Conservation (phyloP, 805 yeast genomes). For the Yarrowia deformans region DNA sequence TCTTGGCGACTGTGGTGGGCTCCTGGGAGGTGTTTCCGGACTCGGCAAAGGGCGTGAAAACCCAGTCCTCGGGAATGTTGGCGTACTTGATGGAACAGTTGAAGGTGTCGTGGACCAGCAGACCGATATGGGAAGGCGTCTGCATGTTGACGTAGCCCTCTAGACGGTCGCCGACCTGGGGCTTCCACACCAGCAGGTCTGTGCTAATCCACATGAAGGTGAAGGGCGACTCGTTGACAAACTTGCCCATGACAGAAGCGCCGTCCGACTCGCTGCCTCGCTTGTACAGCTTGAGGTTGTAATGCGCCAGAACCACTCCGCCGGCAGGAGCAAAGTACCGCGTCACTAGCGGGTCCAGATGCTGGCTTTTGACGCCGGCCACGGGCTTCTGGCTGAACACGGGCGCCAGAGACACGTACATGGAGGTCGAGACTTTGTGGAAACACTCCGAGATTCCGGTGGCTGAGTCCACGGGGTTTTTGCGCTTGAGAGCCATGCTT, state of each 20-base stretch:
- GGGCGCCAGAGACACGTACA: conserved; percentile 92
- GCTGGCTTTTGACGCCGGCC: conserved; percentile 84
- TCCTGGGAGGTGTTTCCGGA: conserved; percentile 14
- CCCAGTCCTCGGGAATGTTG: conserved; percentile 87
- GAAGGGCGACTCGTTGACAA: conserved; percentile 84
- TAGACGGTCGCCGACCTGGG: conserved; percentile 81
- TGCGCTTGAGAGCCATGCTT: conserved; percentile 32
- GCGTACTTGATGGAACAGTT: conserved; percentile 89
- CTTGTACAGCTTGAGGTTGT: conserved; percentile 61
- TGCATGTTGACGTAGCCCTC: conserved; percentile 92
- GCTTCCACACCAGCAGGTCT: conserved; percentile 87
- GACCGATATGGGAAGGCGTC: conserved; percentile 92
- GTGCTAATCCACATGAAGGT: conserved; percentile 86
- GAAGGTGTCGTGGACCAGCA: conserved; percentile 89
- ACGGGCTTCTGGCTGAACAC: conserved; percentile 70
- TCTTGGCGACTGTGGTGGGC: conserved; percentile 42
- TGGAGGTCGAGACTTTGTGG: conserved; percentile 61
- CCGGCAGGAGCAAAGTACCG: conserved; percentile 71
- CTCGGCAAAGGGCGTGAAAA: conserved; percentile 57
- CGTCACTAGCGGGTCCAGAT: conserved; percentile 89
- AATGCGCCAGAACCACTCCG: conserved; percentile 87
- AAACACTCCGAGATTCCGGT: conserved; percentile 66
- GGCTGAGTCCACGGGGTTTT: conserved; percentile 45
- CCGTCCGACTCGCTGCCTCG: conserved; percentile 49
- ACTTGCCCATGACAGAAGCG: conserved; percentile 60